phyloP scores from a whole-genome alignment of 2,329 filamentous ascomycete species.

The Fusarium caatingaense region DNA sequence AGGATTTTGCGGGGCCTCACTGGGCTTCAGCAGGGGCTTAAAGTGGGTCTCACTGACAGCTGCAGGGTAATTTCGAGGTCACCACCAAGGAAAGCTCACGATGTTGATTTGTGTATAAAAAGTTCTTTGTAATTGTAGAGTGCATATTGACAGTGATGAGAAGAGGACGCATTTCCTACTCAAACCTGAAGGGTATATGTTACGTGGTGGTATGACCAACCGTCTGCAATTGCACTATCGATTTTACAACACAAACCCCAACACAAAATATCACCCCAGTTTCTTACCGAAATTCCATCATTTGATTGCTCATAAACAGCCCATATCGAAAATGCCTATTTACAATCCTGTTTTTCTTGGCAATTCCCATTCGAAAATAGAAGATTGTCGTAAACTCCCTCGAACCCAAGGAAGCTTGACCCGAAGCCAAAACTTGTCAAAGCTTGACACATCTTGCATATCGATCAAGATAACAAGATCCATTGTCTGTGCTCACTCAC shows the following conservation, averaged over 20 bases:
- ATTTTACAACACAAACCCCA: too few species aligned
- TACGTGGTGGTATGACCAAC: background rate
- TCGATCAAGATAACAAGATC: background rate
- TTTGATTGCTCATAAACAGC: accelerated
- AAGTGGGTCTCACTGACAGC: background rate
- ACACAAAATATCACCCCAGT: too few species aligned
- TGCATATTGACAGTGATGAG: too few species aligned
- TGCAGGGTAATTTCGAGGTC: constrained; percentile 8
- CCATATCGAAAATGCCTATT: background rate
- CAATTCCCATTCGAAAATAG: background rate
- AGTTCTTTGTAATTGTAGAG: background rate
- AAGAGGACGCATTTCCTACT: too few species aligned
- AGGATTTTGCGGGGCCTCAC: constrained; percentile 12
- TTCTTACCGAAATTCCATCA: accelerated
- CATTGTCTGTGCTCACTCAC: background rate
- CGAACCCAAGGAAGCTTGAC: background rate
- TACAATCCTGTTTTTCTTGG: background rate
- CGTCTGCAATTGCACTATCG: too few species aligned
- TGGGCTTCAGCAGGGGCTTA: background rate
- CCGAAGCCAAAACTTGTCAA: background rate
- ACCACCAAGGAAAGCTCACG: background rate
- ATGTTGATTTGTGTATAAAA: background rate
- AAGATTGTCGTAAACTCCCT: background rate
- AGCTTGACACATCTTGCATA: background rate
- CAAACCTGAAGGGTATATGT: background rate